Percentiles rank a stretch among this genome's conserved stretches.
These are phyloP conservation scores for Rhizophagus sp. DNA, from an alignment of 192 early-diverging fungal species.

Conservation along the genomic window DNA sequence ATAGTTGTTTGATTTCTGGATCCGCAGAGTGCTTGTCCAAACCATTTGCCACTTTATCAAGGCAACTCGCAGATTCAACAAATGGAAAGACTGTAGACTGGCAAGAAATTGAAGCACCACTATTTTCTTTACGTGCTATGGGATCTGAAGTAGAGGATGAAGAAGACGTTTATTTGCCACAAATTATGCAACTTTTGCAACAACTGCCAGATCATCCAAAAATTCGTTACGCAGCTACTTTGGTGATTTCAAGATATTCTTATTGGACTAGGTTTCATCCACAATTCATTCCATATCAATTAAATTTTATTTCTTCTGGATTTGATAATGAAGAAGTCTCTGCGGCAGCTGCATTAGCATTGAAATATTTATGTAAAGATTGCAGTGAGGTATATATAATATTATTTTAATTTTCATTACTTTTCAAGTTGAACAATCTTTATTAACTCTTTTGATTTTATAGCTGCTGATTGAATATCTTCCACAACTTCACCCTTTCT, in stretches of 20 bases:
- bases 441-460: not conserved
- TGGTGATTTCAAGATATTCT: constrained; percentile 96
- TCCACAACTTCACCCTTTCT: constrained; percentile 82
- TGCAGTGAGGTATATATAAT: constrained; percentile 73
- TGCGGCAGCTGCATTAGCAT: constrained; percentile 81
- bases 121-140: constrained; percentile 94
- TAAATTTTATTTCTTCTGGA: constrained; percentile 87
- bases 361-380: constrained; percentile 89
- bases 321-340: constrained; percentile 85
- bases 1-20: constrained; percentile 85
- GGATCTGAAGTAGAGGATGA: constrained; percentile 74
- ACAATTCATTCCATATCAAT: constrained; percentile 88
- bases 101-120: constrained; percentile 94
- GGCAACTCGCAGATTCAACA: constrained; percentile 44
- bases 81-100: constrained; percentile 54
- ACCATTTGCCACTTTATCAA: constrained; percentile 33
- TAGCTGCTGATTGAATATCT: constrained; percentile 77
- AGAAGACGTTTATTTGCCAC: constrained; percentile 79
- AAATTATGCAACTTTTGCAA: constrained; percentile 89
- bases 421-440: not conserved
- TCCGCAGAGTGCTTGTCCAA: constrained; percentile 69
- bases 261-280: constrained; percentile 90
- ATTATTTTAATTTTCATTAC: not conserved
- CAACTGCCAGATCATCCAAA: constrained; percentile 90
- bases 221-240: constrained; percentile 92